phyloP scores from a whole-genome alignment of 225 moss, liverwort and hornwort genomes.

The Polytrichum commune region DNA sequence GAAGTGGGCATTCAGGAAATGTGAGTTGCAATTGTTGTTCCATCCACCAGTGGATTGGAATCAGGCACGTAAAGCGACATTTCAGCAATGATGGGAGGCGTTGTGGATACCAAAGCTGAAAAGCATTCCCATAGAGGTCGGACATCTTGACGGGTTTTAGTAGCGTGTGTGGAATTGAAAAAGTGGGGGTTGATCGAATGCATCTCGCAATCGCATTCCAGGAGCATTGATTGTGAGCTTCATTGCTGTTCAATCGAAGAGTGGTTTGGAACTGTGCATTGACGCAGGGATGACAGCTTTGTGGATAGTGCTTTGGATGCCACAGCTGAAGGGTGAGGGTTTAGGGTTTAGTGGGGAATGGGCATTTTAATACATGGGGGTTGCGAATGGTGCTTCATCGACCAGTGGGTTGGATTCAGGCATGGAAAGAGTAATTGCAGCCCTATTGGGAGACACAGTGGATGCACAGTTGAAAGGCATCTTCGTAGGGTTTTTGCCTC shows the following conservation, averaged over 20 bases:
- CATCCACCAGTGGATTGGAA: background rate
- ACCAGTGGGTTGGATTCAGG: too few relatives aligned
- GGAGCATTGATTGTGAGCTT: background rate
- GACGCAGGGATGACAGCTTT: background rate
- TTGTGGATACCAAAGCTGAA: background rate
- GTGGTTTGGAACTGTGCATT: background rate
- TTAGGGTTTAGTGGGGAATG: conserved; percentile 7
- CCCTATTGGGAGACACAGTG: background rate
- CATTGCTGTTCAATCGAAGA: background rate
- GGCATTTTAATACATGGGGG: background rate
- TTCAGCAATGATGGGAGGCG: background rate
- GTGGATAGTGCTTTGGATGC: background rate
- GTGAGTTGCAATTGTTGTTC: background rate
- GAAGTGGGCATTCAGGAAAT: background rate
- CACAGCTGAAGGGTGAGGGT: background rate
- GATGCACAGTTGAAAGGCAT: background rate
- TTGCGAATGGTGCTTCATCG: background rate
- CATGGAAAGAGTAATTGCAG: background rate
- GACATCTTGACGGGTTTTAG: background rate
- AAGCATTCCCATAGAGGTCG: background rate
- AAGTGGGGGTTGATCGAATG: too few relatives aligned
- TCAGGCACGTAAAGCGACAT: background rate
- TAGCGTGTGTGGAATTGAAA: too few relatives aligned
- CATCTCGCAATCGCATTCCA: background rate
- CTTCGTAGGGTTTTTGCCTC: too few relatives aligned